These are phyloP conservation scores for Hymenotorrendiella dingleyae DNA, from an alignment of 2,329 filamentous ascomycete genomes.

Conservation along the genomic window DNA sequence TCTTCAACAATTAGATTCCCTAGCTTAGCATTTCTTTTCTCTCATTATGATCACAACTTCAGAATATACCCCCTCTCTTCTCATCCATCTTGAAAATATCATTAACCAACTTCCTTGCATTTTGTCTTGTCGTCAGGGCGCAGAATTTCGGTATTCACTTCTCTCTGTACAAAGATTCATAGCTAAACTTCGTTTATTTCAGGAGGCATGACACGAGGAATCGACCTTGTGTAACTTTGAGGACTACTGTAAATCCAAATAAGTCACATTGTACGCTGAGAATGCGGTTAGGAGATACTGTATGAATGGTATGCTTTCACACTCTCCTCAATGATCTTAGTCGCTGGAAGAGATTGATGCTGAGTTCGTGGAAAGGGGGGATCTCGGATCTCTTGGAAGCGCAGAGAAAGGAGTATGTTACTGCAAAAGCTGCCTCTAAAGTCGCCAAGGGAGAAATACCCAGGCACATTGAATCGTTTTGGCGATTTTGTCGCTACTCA, in stretches of 20 bases:
- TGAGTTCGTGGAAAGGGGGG: constrained; percentile 8
- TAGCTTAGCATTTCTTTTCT: no score
- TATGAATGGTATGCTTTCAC: constrained; percentile 35
- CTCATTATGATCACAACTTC: no score
- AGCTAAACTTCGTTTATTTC: no score
- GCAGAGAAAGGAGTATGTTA: constrained; percentile 28
- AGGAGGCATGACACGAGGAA: no score
- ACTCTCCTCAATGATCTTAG: neutral
- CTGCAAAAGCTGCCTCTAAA: constrained; percentile 30
- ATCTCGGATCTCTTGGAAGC: constrained; percentile 12
- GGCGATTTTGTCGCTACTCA: constrained; percentile 36
- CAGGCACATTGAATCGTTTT: constrained; percentile 32
- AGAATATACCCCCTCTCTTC: no score
- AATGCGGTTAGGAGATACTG: constrained; percentile 33
- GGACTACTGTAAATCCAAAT: constrained; percentile 3
- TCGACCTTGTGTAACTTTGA: constrained; percentile 6
- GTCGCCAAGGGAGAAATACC: constrained; percentile 25
- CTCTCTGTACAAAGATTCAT: no score
- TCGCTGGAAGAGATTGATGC: neutral
- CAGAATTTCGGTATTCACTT: no score
- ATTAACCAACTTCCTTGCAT: no score
- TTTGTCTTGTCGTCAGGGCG: no score
- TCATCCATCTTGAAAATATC: no score
- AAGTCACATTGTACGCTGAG: constrained; percentile 8
- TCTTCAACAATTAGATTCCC: no score